Evolutionary conservation across 1,284 basidiomycete genomes (phyloP), one percentile per base, ranked within the genome.

Genomic region (Irpex sp.): DNA sequence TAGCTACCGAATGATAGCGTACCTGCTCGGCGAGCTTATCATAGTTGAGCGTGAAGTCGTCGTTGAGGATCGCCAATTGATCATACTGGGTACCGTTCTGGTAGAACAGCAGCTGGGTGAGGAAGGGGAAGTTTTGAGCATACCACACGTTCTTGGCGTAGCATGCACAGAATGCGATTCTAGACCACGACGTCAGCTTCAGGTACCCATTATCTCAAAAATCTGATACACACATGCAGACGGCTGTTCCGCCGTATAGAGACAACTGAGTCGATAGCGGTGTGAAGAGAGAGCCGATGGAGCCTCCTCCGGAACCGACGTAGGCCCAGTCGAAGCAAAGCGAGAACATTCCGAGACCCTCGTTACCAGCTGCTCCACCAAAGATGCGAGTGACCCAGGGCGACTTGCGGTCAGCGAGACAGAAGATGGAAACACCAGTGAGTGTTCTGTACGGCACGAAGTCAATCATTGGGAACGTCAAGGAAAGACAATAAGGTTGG

Each of bases 331-430:
- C 85, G n/a, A 85, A 74, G 63, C 77, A 84, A 15, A 84, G 63
- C 6, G 82, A 77, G 65, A 85, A 82, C 19, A 81, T 72, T 2
- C 84, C 83, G 59, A 77, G 71, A 62, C 79, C 79, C 65, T 81
- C 79, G 68, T 81, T 81, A 54, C 75, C 77, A 5, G 74, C 73
- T 5, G 78, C 78, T 11, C 81, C 82, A 60, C 82, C 82, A 65
- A 88, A 88, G 61, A 89, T 79, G 59, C 85, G 82, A 6, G 84
- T 83, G 67, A 87, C 77, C 77, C 84, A 84, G 15, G 82, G 70
- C 66, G 79, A 82, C 57, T 85, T 73, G 66, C 77, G 75, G 67
- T 84, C 77, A 2, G 83, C 81, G 51, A 86, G 72, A 72, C 85
- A 86, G 77, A 87, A 83, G 66, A 87, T 80, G 36, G 82, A 86